A percentile compares a stretch with the other conserved stretches of the same genome.
Evolutionary conservation across 345 rosid species (phyloP).

Genomic region (Brassica cretica): DNA sequence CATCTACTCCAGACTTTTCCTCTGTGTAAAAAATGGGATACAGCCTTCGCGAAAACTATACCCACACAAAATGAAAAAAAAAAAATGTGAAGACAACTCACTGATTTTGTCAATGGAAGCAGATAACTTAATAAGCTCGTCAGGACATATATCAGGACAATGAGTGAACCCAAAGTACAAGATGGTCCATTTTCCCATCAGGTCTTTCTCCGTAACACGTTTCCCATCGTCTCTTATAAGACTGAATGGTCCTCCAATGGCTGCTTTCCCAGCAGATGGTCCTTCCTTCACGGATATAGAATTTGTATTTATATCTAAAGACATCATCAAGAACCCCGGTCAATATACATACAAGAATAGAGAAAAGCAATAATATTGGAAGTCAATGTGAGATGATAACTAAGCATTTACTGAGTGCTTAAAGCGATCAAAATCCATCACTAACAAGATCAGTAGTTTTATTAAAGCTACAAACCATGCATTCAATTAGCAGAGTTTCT

Average conservation of each 20-base stretch:
- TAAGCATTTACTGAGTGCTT: slow-evolving; percentile 5
- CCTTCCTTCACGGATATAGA: slow-evolving; percentile 85
- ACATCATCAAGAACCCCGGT: slow-evolving; percentile 1
- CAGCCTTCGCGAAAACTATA: too few relatives aligned
- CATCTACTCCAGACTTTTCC: slow-evolving; percentile 69
- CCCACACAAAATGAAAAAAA: too few relatives aligned
- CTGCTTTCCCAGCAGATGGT: slow-evolving; percentile 92
- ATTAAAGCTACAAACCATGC: background rate
- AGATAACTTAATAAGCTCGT: slow-evolving; percentile 81
- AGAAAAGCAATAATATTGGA: background rate
- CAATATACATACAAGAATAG: slow-evolving; percentile 17
- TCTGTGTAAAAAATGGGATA: slow-evolving; percentile 44
- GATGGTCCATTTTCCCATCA: slow-evolving; percentile 82
- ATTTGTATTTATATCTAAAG: slow-evolving; percentile 64
- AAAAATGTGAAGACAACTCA: slow-evolving; percentile 41
- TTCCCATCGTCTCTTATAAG: slow-evolving; percentile 85
- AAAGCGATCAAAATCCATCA: slow-evolving; percentile 7
- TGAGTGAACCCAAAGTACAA: slow-evolving; percentile 97
- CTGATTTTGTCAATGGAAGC: slow-evolving; percentile 88
- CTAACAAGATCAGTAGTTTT: slow-evolving; percentile 11
- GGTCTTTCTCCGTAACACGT: slow-evolving; percentile 73
- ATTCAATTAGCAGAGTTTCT: slow-evolving; percentile 1
- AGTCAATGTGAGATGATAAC: background rate
- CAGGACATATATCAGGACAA: slow-evolving; percentile 98
- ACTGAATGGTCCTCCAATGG: slow-evolving; percentile 91